Evolutionary conservation across 495 filamentous ascomycete genomes (phyloP).

Genomic region (Elasticomyces elasticus): DNA sequence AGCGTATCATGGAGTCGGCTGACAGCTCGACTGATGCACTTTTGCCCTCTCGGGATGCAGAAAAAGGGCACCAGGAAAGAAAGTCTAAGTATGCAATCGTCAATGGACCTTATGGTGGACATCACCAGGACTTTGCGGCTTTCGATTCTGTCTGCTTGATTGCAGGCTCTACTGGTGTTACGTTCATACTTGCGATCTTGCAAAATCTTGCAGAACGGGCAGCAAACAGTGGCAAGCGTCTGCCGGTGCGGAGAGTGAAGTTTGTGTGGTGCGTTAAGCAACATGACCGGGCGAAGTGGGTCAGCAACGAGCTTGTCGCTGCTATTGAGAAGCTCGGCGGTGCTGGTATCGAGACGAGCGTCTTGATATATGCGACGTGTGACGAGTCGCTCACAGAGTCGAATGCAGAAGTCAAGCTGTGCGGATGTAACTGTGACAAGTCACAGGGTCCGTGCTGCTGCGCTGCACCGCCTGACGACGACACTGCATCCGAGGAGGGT

Average conservation of each 20-base stretch:
- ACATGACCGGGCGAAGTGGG: constrained; percentile 4
- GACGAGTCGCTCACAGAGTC: constrained; percentile 2
- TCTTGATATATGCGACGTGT: constrained; percentile 13
- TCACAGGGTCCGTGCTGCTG: constrained; percentile 12
- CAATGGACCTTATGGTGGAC: constrained; percentile 45
- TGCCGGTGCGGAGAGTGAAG: constrained; percentile 8
- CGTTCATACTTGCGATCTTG: constrained; percentile 13
- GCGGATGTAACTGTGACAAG: constrained; percentile 13
- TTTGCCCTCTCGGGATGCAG: not conserved
- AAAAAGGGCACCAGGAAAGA: not conserved
- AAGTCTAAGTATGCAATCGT: constrained; percentile 4
- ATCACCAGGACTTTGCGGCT: constrained; percentile 32
- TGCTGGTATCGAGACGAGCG: constrained; percentile 8
- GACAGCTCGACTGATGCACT: constrained; percentile 31
- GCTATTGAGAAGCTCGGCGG: constrained; percentile 3
- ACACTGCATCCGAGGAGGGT: constrained; percentile 22
- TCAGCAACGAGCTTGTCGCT: constrained; percentile 3
- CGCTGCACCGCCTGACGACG: constrained; percentile 25
- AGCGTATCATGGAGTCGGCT: constrained; percentile 53
- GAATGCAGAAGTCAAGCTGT: not conserved
- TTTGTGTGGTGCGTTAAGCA: constrained; percentile 17
- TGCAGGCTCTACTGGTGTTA: constrained; percentile 42
- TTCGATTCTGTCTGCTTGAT: constrained; percentile 51
- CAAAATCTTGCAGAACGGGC: constrained; percentile 17
- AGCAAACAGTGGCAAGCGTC: constrained; percentile 1